A percentile compares a stretch with the other conserved stretches of the same genome.
Conservation (phyloP, 2,329 filamentous ascomycete genomes). For the Periconia sp. region DNA sequence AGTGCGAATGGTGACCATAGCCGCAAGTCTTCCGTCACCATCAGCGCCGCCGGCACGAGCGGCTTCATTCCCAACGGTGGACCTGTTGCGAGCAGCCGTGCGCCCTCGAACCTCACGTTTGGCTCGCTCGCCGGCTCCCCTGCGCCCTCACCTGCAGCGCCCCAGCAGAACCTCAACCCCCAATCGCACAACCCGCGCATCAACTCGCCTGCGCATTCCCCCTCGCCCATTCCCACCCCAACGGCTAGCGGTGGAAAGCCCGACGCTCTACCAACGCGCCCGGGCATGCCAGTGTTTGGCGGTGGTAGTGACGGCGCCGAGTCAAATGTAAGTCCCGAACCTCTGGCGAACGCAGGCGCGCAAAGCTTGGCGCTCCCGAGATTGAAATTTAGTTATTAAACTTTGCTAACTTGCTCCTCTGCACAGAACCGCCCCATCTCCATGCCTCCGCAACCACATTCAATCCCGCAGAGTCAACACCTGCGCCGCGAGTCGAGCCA, state of each 20-base stretch:
- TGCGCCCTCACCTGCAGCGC: slow-evolving; percentile 67
- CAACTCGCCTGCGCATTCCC: slow-evolving; percentile 82
- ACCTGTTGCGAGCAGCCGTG: slow-evolving; percentile 58
- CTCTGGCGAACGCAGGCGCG: slow-evolving; percentile 19
- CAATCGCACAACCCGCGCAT: slow-evolving; percentile 67
- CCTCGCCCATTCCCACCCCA: slow-evolving; percentile 89
- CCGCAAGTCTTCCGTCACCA: slow-evolving; percentile 90
- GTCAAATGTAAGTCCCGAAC: slow-evolving; percentile 63
- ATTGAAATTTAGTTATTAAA: slow-evolving; percentile 1
- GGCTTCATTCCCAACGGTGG: slow-evolving; percentile 78
- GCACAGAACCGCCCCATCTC: slow-evolving; percentile 68
- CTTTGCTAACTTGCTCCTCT: slow-evolving; percentile 13
- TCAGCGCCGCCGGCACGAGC: slow-evolving; percentile 78
- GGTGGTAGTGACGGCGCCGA: slow-evolving; percentile 71
- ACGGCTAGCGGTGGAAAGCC: slow-evolving; percentile 83
- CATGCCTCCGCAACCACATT: slow-evolving; percentile 51
- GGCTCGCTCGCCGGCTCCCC: slow-evolving; percentile 69
- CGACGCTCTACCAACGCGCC: slow-evolving; percentile 69
- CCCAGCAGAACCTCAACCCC: slow-evolving; percentile 60
- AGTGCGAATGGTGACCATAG: slow-evolving; percentile 75
- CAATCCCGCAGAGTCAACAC: slow-evolving; percentile 69
- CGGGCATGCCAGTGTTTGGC: slow-evolving; percentile 74
- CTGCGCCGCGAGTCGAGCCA: slow-evolving; percentile 85
- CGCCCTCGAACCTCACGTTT: slow-evolving; percentile 69
- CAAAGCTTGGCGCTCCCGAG: slow-evolving; percentile 15